Evolutionary conservation across 331 rosid genomes (phyloP).

Genomic region (Acacia concinna): DNA sequence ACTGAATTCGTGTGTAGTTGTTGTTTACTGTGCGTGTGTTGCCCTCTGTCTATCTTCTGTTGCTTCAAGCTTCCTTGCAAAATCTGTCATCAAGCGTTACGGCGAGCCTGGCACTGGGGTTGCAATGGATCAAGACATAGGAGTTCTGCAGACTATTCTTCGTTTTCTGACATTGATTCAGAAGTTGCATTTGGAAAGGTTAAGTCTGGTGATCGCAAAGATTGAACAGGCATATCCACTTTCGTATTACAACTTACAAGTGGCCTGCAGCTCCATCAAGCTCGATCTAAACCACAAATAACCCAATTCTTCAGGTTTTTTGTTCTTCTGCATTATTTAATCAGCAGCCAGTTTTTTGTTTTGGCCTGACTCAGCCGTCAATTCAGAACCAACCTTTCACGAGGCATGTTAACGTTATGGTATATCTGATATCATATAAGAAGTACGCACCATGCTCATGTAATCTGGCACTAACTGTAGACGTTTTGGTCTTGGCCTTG

Average conservation of each 20-base stretch:
- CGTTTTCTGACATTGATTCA: slow-evolving; percentile 63
- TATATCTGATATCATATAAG: not conserved
- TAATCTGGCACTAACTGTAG: not conserved
- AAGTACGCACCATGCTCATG: not conserved
- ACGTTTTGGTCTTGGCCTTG: not conserved
- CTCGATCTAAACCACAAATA: not conserved
- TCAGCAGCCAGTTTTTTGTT: not conserved
- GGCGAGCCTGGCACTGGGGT: slow-evolving; percentile 37
- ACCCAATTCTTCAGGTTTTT: not conserved
- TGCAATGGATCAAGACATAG: slow-evolving; percentile 39
- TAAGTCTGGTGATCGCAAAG: slow-evolving; percentile 23
- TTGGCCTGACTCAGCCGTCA: not conserved
- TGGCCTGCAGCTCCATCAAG: not conserved
- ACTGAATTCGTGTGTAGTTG: slow-evolving; percentile 44
- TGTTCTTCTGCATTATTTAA: not conserved
- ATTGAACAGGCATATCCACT: not conserved
- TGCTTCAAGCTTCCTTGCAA: slow-evolving; percentile 56
- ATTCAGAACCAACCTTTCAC: not conserved
- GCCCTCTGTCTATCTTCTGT: slow-evolving; percentile 47
- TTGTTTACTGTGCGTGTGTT: slow-evolving; percentile 51
- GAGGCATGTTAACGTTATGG: not conserved
- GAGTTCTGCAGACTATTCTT: slow-evolving; percentile 47
- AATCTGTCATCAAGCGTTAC: slow-evolving; percentile 42
- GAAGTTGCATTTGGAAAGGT: slow-evolving; percentile 28
- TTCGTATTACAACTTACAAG: not conserved